phyloP scores from a whole-genome alignment of 768 basidiomycete genomes.

The Grammothele lineata region DNA sequence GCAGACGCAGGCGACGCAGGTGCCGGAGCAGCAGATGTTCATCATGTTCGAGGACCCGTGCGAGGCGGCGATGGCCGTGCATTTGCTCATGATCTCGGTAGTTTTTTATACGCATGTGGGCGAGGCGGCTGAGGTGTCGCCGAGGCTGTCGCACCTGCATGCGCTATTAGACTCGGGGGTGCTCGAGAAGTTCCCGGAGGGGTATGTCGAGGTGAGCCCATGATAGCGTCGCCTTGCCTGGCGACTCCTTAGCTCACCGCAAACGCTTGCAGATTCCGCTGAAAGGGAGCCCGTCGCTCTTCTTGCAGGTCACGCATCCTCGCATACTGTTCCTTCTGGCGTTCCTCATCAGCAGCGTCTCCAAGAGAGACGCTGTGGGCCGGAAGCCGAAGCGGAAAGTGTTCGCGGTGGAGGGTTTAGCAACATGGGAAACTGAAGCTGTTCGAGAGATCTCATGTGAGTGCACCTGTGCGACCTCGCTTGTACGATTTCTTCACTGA shows the following conservation, averaged over 20 bases:
- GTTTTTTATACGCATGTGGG: slow-evolving; percentile 61
- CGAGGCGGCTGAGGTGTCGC: slow-evolving; percentile 40
- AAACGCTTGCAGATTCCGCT: too few species aligned
- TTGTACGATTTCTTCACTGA: too few species aligned
- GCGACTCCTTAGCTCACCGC: too few species aligned
- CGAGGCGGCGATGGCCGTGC: slow-evolving; percentile 43
- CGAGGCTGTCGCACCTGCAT: slow-evolving; percentile 56
- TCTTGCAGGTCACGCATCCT: slow-evolving; percentile 63
- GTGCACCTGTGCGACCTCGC: slow-evolving; percentile 24
- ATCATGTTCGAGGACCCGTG: slow-evolving; percentile 30
- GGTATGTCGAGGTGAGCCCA: slow-evolving; percentile 33
- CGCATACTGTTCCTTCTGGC: slow-evolving; percentile 58
- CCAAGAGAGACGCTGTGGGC: slow-evolving; percentile 71
- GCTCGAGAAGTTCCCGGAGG: slow-evolving; percentile 35
- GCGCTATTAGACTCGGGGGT: slow-evolving; percentile 61
- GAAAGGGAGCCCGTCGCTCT: slow-evolving; percentile 44
- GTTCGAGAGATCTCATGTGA: slow-evolving; percentile 36
- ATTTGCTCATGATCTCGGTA: slow-evolving; percentile 59
- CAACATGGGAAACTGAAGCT: slow-evolving; percentile 44
- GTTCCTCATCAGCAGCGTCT: slow-evolving; percentile 60
- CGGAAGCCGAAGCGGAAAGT: slow-evolving; percentile 68
- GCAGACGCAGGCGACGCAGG: not conserved
- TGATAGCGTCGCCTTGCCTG: not conserved
- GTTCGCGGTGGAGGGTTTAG: slow-evolving; percentile 62
- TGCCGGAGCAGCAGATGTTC: slow-evolving; percentile 16